Evolutionary conservation across 352 stramenopile species (phyloP), one percentile per base, ranked within the genome.

Genomic region (Phytopythium vexans): DNA sequence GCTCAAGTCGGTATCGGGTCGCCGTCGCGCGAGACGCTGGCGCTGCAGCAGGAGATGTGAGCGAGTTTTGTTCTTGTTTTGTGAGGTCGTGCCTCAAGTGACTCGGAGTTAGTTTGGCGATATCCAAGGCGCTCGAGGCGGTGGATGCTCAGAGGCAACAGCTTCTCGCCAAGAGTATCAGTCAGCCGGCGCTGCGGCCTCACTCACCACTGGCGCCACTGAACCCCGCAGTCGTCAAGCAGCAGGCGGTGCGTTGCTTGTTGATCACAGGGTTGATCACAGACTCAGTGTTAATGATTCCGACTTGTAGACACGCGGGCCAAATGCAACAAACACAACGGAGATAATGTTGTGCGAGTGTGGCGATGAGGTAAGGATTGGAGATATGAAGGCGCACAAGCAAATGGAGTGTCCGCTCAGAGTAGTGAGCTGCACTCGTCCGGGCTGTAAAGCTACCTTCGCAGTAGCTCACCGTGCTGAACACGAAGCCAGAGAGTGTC

Each of bases 271-370:
- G 21, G 21, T 27, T 27, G 21, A 27, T 27, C 21, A 27, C 21
- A 27, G 21, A 27, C 21, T 27, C 21, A 27, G 21, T 27, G 21
- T 27, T 27, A 27, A 27, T 27, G 21, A 27, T 27, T 27, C 21
- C 21, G 21, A 40, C 41, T 21, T 33, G 12, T 39, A 44, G 46
- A 44, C 1, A 5, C 33, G 34, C 44, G 31, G 9, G 12, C 36
- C 0, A 56, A 55, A 15, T 60, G 60, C 37, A 46, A 55, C 60
- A 14, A 51, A 47, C 21, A 39, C 54, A 40, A 1, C 36, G 0
- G 72, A 82, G 31, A 31, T 82, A 3, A 43, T 64, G 41, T 54
- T 84, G 0, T 86, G 77, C 35, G 61, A 62, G 37, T 92, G 82
- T 34, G 74, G 70, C 4, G 68, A 86, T 16, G 82, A 90, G 49